phyloP scores from a whole-genome alignment of 208 protist species.

The Leishmania martiniquensis region DNA sequence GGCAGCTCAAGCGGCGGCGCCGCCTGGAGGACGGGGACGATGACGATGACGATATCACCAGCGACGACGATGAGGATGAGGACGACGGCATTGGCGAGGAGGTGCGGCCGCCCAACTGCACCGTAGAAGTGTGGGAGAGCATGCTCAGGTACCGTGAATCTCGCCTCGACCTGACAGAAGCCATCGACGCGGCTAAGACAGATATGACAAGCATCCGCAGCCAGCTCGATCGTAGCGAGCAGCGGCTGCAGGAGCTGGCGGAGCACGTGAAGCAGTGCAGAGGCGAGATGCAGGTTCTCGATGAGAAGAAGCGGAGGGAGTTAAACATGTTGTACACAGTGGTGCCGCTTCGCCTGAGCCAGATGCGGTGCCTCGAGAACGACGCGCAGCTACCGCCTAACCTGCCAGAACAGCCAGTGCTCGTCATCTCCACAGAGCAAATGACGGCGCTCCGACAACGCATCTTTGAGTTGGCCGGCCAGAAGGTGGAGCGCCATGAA shows the following conservation, averaged over 20 bases:
- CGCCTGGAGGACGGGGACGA: constrained; percentile 68
- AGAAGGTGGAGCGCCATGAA: constrained; percentile 66
- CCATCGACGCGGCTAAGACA: constrained; percentile 68
- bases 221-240: constrained; percentile 47
- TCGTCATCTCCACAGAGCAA: constrained; percentile 79
- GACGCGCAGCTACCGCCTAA: constrained; percentile 48
- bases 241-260: constrained; percentile 75
- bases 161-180: constrained; percentile 92
- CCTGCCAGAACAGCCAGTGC: constrained; percentile 53
- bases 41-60: constrained; percentile 84
- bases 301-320: constrained; percentile 93
- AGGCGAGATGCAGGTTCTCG: constrained; percentile 88
- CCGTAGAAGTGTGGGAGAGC: constrained; percentile 77
- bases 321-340: constrained; percentile 96
- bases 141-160: constrained; percentile 91
- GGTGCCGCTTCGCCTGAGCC: constrained; percentile 83
- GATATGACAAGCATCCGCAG: constrained; percentile 31
- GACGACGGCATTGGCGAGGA: constrained; percentile 93
- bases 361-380: constrained; percentile 75
- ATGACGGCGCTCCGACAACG: constrained; percentile 68
- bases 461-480: constrained; percentile 76
- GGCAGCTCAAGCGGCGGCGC: constrained; percentile 92
- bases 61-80: constrained; percentile 86
- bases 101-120: constrained; percentile 90
- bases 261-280: constrained; percentile 65